Evolutionary conservation across 1,284 basidiomycete species (phyloP), one percentile per base, ranked within the genome.

Genomic region (Ceratorhiza oryzae-sativae): DNA sequence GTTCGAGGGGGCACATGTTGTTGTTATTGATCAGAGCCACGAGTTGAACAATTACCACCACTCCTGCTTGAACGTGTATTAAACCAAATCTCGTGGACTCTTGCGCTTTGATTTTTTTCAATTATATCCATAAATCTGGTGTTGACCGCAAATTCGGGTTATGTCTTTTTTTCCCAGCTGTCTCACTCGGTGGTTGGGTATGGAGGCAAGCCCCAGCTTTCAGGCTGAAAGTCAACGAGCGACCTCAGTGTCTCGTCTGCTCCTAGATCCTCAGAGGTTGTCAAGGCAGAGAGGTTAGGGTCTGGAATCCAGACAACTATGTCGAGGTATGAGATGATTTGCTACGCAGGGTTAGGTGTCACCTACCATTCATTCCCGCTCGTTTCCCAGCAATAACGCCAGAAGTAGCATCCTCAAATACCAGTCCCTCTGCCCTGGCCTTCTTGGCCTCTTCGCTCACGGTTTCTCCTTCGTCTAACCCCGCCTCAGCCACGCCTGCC

Each of bases 271-370:
- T 82, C 82, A 34, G 80, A 76, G 73, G 86, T 82, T 18, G 80
- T 82, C 13, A 89, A 78, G 10, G 83, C 79, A n/a, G 88, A 80
- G 8, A 93, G 80, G 71, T 88, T 87, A 13, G 83, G 76, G 77
- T 93, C 91, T 8, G 92, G 91, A 15, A 92, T 85, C 91, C 91
- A 93, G 8, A 91, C 83, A 34, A 91, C 91, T 92, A 74, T 15
- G 0, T n/a, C n/a, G 49, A 61, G 45, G 30, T 15, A 51, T 49
- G 41, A 41, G 59, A 70, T 53, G 59, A 56, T 45, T 41, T 59
- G 20, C 58, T n/a, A 27, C 2, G 42, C 20, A 34, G 25, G 20
- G 49, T 36, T 34, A 0, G 34, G 27, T 42, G 27, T n/a, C 27
- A 79, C 86, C 39, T 72, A 92, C 92, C 91, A 67, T 86, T 85